Evolutionary conservation across 2,329 filamentous ascomycete genomes (phyloP).

Genomic region (Zasmidium angulare): DNA sequence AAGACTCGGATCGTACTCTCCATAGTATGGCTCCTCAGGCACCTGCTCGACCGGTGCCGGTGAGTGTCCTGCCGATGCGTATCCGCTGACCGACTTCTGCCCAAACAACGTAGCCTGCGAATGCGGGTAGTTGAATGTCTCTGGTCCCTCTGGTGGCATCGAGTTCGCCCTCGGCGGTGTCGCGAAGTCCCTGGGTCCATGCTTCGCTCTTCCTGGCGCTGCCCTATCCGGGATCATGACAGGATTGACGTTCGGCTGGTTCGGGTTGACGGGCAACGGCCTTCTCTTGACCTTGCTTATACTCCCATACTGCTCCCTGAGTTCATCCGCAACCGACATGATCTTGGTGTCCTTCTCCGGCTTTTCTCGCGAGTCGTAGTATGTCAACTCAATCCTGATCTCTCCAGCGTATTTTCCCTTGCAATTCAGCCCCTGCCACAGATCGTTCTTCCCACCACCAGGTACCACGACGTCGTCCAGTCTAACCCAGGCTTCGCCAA

Average conservation of each 20-base stretch:
- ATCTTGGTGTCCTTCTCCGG: constrained; percentile 65
- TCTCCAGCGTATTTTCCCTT: constrained; percentile 95
- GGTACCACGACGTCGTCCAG: constrained; percentile 76
- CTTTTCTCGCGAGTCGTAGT: constrained; percentile 86
- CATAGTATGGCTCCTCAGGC: constrained; percentile 12
- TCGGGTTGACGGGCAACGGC: constrained; percentile 78
- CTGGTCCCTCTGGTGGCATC: constrained; percentile 24
- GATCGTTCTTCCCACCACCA: constrained; percentile 89
- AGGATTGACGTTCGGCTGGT: constrained; percentile 35
- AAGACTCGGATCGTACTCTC: constrained; percentile 20
- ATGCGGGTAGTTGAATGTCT: constrained; percentile 25
- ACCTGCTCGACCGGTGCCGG: constrained; percentile 8
- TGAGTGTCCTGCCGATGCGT: constrained; percentile 7
- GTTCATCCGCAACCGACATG: constrained; percentile 28
- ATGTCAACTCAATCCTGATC: constrained; percentile 91
- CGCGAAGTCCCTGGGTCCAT: constrained; percentile 33
- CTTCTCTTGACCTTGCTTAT: constrained; percentile 66
- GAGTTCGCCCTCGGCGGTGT: constrained; percentile 28
- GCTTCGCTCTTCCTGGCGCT: constrained; percentile 31
- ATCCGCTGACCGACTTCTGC: constrained; percentile 14
- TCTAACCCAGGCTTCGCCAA: constrained; percentile 90
- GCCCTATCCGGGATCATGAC: constrained; percentile 29
- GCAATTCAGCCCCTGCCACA: constrained; percentile 85
- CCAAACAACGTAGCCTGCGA: constrained; percentile 23
- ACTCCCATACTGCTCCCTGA: constrained; percentile 25